phyloP scores from a whole-genome alignment of 179 eudicot genomes.

The Vitellaria paradoxa region DNA sequence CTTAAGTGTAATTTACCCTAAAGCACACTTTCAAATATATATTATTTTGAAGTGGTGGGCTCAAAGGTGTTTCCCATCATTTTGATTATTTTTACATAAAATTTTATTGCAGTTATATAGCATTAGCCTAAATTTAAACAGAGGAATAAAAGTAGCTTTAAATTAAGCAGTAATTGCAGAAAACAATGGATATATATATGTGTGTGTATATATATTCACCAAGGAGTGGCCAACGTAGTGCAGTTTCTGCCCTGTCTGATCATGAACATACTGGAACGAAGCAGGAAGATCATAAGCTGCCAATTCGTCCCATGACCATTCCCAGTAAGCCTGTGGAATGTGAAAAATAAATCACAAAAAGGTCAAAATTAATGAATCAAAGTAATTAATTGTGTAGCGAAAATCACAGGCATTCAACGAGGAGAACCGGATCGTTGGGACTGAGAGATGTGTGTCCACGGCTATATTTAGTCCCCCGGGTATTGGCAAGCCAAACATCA shows the following conservation, averaged over 20 bases:
- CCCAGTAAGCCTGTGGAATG: conserved; percentile 52
- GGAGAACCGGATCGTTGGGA: conserved; percentile 44
- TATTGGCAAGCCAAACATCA: conserved; percentile 71
- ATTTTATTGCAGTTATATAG: no score
- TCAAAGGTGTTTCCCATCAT: no score
- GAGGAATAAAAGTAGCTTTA: not conserved
- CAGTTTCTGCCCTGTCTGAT: conserved; percentile 53
- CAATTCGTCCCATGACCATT: conserved; percentile 80
- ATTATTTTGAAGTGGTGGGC: no score
- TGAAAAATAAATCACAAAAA: not conserved
- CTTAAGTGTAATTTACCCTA: no score
- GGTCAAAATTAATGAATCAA: not conserved
- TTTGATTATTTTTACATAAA: no score
- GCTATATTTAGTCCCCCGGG: conserved; percentile 64
- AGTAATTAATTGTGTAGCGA: not conserved
- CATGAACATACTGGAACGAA: conserved; percentile 34
- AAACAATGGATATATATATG: no score
- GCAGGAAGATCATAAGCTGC: conserved; percentile 55
- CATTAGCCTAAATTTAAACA: not conserved
- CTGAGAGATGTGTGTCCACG: conserved; percentile 48
- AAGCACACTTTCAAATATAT: no score
- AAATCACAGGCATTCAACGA: not conserved
- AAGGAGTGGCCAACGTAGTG: conserved; percentile 79
- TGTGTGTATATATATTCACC: conserved; percentile 27
- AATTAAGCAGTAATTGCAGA: not conserved